Conservation (phyloP, 1,284 basidiomycete genomes). For the Trametes sp. region DNA sequence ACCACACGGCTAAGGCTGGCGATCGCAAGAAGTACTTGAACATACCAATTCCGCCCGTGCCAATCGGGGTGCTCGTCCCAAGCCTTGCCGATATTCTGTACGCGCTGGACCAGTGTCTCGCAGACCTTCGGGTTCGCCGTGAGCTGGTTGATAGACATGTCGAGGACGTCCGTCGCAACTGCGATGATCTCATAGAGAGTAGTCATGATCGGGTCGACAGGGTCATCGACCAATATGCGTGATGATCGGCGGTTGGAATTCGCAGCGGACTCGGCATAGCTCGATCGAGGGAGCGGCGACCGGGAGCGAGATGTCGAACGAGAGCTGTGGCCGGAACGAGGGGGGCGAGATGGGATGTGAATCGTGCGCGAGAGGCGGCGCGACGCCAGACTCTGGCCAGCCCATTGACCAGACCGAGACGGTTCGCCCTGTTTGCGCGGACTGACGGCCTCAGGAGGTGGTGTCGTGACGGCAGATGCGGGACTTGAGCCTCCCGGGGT, state of each 20-base stretch:
- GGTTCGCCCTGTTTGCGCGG: slow-evolving; percentile 65
- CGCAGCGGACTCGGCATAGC: slow-evolving; percentile 65
- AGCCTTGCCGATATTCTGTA: slow-evolving; percentile 90
- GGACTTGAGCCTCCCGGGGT: slow-evolving; percentile 62
- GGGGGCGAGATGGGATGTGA: slow-evolving; percentile 74
- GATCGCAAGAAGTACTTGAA: slow-evolving; percentile 95
- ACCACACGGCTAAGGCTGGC: slow-evolving; percentile 95
- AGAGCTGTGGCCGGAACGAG: slow-evolving; percentile 84
- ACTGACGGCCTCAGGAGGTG: slow-evolving; percentile 67
- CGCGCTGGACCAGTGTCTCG: slow-evolving; percentile 86
- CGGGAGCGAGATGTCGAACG: slow-evolving; percentile 95
- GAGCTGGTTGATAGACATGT: slow-evolving; percentile 88
- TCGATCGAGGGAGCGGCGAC: slow-evolving; percentile 86
- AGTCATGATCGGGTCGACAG: slow-evolving; percentile 89
- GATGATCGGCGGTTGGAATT: slow-evolving; percentile 73
- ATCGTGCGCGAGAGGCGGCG: slow-evolving; percentile 83
- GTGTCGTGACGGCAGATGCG: slow-evolving; percentile 54
- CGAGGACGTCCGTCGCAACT: slow-evolving; percentile 94
- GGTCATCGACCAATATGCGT: slow-evolving; percentile 77
- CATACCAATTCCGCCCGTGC: slow-evolving; percentile 98
- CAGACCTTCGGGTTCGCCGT: slow-evolving; percentile 87
- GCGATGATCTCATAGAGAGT: slow-evolving; percentile 93
- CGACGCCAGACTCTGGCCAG: slow-evolving; percentile 61
- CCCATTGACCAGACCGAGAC: slow-evolving; percentile 62
- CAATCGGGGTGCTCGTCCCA: slow-evolving; percentile 99